Evolutionary conservation across 371 early-diverging fungal genomes (phyloP).

Genomic region (Quaeritorhiza haematococci): DNA sequence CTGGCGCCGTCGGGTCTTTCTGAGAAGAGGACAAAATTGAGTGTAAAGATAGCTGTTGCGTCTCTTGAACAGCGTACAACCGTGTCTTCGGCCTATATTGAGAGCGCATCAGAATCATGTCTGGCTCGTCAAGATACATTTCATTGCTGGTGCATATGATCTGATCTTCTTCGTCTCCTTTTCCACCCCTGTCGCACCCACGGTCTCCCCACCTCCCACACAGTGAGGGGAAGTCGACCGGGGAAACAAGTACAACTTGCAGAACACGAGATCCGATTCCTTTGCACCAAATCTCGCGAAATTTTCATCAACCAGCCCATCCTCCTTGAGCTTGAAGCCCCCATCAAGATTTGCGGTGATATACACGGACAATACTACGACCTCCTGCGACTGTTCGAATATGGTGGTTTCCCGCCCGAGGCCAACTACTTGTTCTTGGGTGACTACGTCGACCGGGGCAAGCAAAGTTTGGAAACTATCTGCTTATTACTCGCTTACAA

Average conservation of each 20-base stretch:
- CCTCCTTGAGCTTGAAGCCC: slow-evolving; percentile 89
- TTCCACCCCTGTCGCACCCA: slow-evolving; percentile 18
- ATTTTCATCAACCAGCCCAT: slow-evolving; percentile 90
- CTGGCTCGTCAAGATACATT: no score
- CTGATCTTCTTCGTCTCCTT: no score
- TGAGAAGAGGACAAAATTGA: no score
- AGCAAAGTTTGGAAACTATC: slow-evolving; percentile 76
- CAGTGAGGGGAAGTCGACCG: slow-evolving; percentile 89
- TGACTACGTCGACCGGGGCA: slow-evolving; percentile 94
- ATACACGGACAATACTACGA: slow-evolving; percentile 94
- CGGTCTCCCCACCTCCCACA: not conserved
- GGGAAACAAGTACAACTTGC: slow-evolving; percentile 73
- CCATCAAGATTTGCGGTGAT: slow-evolving; percentile 85
- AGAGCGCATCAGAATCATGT: no score
- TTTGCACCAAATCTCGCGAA: slow-evolving; percentile 75
- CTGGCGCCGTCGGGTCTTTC: no score
- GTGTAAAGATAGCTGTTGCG: no score
- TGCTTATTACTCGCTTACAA: slow-evolving; percentile 79
- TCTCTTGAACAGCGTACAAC: no score
- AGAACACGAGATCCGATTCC: slow-evolving; percentile 69
- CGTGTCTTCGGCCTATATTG: no score
- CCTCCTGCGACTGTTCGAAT: slow-evolving; percentile 86
- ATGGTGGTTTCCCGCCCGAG: slow-evolving; percentile 88
- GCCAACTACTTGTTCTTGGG: slow-evolving; percentile 92
- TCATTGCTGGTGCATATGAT: no score